phyloP scores from a whole-genome alignment of 371 early-diverging fungal species.

The Umbelopsis sp. region DNA sequence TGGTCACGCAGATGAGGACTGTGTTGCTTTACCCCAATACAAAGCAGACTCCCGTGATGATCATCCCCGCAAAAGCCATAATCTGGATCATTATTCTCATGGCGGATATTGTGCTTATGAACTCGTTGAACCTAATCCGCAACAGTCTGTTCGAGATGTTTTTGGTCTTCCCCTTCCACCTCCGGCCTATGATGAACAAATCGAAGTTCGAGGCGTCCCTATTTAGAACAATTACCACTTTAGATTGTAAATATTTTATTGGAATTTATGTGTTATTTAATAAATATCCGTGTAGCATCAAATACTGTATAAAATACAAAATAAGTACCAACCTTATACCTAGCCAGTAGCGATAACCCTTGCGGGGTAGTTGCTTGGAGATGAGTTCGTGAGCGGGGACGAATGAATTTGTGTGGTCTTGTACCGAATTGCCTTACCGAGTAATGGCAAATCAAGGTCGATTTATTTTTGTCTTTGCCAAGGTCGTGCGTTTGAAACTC shows the following conservation, averaged over 20 bases:
- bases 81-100: not conserved
- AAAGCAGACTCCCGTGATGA: not conserved
- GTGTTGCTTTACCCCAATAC: slow-evolving; percentile 8
- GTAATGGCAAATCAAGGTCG: no score
- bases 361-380: no score
- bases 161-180: not conserved
- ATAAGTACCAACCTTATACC: no score
- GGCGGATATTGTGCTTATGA: slow-evolving; percentile 10
- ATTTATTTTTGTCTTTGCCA: no score
- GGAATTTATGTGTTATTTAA: not conserved
- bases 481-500: no score
- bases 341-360: no score
- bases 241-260: not conserved
- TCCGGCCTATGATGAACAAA: not conserved
- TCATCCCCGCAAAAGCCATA: not conserved
- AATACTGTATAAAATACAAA: no score
- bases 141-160: not conserved
- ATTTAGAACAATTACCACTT: not conserved
- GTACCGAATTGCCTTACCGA: no score
- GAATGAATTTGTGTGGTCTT: no score
- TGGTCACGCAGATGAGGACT: slow-evolving; percentile 14
- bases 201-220: not conserved
- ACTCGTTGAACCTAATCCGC: not conserved
- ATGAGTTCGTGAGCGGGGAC: no score
- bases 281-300: no score